A percentile compares a stretch with the other conserved stretches of the same genome.
Conservation (phyloP, 345 rosid species). For the Eutrema heterophyllum region DNA sequence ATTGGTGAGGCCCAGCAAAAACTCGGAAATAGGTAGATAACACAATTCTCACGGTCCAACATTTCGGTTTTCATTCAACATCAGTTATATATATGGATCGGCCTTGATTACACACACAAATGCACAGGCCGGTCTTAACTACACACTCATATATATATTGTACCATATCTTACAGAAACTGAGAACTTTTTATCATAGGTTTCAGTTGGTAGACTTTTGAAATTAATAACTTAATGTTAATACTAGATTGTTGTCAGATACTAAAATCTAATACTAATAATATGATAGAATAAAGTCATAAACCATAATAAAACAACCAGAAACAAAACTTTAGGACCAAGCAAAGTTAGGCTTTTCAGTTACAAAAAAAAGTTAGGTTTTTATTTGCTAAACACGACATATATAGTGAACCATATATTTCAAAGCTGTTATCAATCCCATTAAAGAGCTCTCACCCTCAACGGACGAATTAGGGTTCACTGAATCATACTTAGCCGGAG, state of each 20-base stretch:
- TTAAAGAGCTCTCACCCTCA: neutral
- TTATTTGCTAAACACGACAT: neutral
- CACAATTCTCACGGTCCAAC: too few species aligned
- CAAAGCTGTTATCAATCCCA: neutral
- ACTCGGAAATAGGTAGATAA: neutral
- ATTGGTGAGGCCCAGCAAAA: too few species aligned
- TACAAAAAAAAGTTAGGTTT: too few species aligned
- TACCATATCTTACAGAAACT: neutral
- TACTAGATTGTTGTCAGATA: neutral
- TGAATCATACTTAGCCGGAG: neutral
- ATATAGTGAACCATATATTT: neutral
- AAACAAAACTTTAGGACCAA: neutral
- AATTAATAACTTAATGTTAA: neutral
- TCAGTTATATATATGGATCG: too few species aligned
- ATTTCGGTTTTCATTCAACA: too few species aligned
- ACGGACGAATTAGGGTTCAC: neutral
- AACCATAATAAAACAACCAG: neutral
- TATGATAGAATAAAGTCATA: neutral
- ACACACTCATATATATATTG: neutral
- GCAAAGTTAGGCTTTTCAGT: neutral
- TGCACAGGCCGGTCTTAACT: neutral
- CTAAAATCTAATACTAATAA: neutral
- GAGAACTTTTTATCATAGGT: neutral
- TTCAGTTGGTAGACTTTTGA: neutral
- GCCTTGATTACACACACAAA: too few species aligned